Percentiles rank a stretch among this genome's conserved stretches.
These are phyloP conservation scores for Macrophomina pseudophaseolina DNA, from an alignment of 2,329 filamentous ascomycete species.

Conservation along the genomic window DNA sequence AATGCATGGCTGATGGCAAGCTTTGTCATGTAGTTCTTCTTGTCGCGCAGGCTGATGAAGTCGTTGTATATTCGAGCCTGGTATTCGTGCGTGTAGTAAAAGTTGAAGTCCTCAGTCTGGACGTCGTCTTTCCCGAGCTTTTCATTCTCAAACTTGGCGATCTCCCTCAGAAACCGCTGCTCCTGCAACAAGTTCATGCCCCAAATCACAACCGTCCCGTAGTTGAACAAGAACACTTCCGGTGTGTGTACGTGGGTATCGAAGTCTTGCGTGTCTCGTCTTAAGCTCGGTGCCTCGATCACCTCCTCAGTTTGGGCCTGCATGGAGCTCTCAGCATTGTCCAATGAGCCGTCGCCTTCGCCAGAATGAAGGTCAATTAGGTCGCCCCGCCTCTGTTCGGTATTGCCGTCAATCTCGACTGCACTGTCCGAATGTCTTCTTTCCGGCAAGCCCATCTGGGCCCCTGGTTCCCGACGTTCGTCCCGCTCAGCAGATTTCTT, in stretches of 20 bases:
- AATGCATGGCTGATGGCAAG: constrained; percentile 94
- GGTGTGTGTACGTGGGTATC: constrained; percentile 89
- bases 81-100: constrained; percentile 98
- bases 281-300: constrained; percentile 29
- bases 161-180: constrained; percentile 87
- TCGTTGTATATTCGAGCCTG: constrained; percentile 99
- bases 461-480: neutral
- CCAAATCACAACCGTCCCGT: constrained; percentile 98
- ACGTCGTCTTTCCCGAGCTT: constrained; percentile 87
- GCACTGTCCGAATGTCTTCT: constrained; percentile 76
- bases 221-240: constrained; percentile 95
- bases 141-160: constrained; percentile 91
- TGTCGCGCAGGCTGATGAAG: constrained; percentile 93
- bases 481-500: constrained; percentile 3
- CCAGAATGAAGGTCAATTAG: constrained; percentile 65
- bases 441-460: constrained; percentile 55
- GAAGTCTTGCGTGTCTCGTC: constrained; percentile 64
- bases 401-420: constrained; percentile 68
- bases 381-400: constrained; percentile 62
- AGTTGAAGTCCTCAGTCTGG: constrained; percentile 97
- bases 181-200: constrained; percentile 94
- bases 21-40: constrained; percentile 98
- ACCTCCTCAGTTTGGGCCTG: constrained; percentile 32
- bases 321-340: constrained; percentile 36
- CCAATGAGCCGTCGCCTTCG: constrained; percentile 36